Conservation (phyloP, 192 early-diverging fungal species). For the Hyaloraphidium curvatum region DNA sequence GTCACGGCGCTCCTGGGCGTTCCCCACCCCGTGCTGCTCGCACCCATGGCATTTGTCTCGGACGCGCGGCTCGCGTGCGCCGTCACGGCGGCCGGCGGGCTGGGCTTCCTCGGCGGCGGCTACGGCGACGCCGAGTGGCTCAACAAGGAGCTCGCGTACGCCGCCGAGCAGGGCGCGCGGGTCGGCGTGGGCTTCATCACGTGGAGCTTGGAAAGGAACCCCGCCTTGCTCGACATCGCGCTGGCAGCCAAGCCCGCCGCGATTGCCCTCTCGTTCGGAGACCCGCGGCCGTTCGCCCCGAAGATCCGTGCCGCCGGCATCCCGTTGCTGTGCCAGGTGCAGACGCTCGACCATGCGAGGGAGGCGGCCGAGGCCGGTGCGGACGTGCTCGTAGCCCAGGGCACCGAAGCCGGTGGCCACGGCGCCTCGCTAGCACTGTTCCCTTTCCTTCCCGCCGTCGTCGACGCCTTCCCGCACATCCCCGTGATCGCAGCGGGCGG, state of each 20-base stretch:
- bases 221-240: constrained; percentile 13
- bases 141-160: too few species aligned
- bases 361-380: constrained; percentile 13
- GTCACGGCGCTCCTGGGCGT: too few species aligned
- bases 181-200: constrained; percentile 21
- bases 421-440: constrained; percentile 14
- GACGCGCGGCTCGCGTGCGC: constrained; percentile 16
- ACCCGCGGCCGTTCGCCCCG: constrained; percentile 14
- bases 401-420: constrained; percentile 26
- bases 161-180: too few species aligned
- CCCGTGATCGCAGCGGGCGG: constrained; percentile 16
- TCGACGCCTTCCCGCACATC: constrained; percentile 9
- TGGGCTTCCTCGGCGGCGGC: constrained; percentile 7
- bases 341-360: constrained; percentile 20
- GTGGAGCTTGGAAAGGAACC: constrained; percentile 15
- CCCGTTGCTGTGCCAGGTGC: constrained; percentile 21
- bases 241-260: constrained; percentile 13
- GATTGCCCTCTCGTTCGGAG: constrained; percentile 22
- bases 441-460: constrained; percentile 13
- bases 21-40: constrained; percentile 17
- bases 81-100: constrained; percentile 19
- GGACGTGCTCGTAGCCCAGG: constrained; percentile 28
- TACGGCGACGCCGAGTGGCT: too few species aligned
- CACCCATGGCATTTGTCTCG: constrained; percentile 22
- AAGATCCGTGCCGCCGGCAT: too few species aligned